phyloP scores from a whole-genome alignment of 2,329 filamentous ascomycete species.

The Thermoascus crustaceus region DNA sequence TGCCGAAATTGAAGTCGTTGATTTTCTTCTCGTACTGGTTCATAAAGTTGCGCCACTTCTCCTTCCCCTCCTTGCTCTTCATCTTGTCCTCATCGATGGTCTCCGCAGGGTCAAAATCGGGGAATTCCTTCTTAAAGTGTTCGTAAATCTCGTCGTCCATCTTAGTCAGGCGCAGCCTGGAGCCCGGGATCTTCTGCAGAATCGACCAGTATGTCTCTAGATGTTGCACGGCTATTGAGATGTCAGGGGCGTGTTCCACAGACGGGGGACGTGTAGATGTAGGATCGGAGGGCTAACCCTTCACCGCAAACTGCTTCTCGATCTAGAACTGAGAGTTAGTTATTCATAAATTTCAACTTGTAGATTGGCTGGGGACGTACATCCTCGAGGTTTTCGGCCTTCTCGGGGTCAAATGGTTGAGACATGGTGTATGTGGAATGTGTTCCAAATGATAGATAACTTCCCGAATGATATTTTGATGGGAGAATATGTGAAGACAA shows the following conservation, averaged over 20 bases:
- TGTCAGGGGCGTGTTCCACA: conserved; percentile 10
- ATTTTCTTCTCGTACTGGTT: conserved; percentile 87
- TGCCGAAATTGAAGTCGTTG: conserved; percentile 98
- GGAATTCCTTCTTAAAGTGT: conserved; percentile 80
- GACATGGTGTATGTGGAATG: conserved; percentile 28
- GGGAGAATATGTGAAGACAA: not conserved
- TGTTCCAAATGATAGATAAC: not conserved
- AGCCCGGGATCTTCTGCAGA: conserved; percentile 82
- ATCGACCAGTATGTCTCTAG: conserved; percentile 97
- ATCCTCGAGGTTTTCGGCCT: conserved; percentile 63
- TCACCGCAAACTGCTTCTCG: conserved; percentile 98
- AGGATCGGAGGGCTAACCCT: conserved; percentile 49
- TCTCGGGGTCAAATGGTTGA: conserved; percentile 47
- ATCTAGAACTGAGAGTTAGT: conserved; percentile 50
- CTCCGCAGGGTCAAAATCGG: conserved; percentile 76
- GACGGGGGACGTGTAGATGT: conserved; percentile 3
- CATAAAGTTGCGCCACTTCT: conserved; percentile 90
- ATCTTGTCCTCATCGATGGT: conserved; percentile 86
- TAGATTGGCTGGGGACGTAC: conserved; percentile 35
- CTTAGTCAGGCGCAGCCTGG: conserved; percentile 82
- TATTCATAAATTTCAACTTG: not conserved
- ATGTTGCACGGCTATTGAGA: conserved; percentile 66
- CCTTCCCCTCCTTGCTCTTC: conserved; percentile 96
- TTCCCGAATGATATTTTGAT: not conserved
- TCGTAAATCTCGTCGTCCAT: conserved; percentile 91